phyloP scores from a whole-genome alignment of 768 basidiomycete genomes.

The Lentinula raphanica region DNA sequence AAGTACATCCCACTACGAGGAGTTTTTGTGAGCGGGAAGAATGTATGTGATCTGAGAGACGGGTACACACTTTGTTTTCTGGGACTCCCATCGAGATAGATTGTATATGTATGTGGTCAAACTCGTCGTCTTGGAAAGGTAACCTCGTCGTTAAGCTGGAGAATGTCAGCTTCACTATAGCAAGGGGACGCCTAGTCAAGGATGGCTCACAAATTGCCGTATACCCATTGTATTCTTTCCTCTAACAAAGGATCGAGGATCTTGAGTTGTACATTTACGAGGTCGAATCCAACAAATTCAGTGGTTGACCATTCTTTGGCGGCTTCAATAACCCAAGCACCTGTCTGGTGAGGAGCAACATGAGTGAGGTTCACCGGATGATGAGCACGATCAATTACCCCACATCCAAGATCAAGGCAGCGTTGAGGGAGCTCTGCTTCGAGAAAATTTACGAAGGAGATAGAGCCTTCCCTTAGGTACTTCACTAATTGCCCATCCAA shows the following conservation, averaged over 20 bases:
- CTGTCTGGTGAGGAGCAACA: constrained; percentile 36
- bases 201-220: constrained; percentile 68
- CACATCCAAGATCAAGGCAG: constrained; percentile 69
- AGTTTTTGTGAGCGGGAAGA: background rate
- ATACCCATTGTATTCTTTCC: constrained; percentile 61
- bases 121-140: constrained; percentile 79
- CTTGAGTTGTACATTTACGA: constrained; percentile 65
- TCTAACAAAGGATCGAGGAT: constrained; percentile 47
- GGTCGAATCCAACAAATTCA: constrained; percentile 72
- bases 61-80: constrained; percentile 59
- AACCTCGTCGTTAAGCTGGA: constrained; percentile 66
- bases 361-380: constrained; percentile 4
- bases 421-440: constrained; percentile 42
- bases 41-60: constrained; percentile 5
- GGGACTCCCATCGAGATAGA: constrained; percentile 63
- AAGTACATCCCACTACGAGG: constrained; percentile 54
- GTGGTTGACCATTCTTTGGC: constrained; percentile 66
- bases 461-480: constrained; percentile 44
- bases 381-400: constrained; percentile 38
- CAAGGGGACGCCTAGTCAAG: constrained; percentile 7
- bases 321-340: constrained; percentile 68
- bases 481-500: constrained; percentile 47
- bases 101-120: constrained; percentile 75
- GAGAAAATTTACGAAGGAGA: constrained; percentile 53
- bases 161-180: background rate